phyloP scores from a whole-genome alignment of 192 early-diverging fungal genomes.

The Helicostylum pulchrum region DNA sequence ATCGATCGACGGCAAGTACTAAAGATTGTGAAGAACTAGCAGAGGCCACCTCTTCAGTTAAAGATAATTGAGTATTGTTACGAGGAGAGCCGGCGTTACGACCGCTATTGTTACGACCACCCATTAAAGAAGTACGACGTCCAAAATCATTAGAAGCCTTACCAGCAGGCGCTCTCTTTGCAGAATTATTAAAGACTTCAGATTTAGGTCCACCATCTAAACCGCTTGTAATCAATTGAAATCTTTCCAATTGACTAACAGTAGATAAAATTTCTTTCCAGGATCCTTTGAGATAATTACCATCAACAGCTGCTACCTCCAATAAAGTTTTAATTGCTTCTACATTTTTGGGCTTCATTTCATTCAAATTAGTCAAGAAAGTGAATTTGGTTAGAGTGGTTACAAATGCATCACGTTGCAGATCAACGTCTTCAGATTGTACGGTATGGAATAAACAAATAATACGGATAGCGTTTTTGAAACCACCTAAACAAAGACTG shows the following conservation, averaged over 20 bases:
- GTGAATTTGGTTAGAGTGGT: slow-evolving; percentile 88
- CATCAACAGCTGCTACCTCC: slow-evolving; percentile 67
- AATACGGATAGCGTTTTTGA: slow-evolving; percentile 77
- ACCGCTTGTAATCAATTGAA: slow-evolving; percentile 74
- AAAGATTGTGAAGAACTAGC: slow-evolving; percentile 67
- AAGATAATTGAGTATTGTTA: slow-evolving; percentile 11
- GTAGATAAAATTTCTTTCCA: slow-evolving; percentile 86
- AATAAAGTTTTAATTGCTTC: slow-evolving; percentile 86
- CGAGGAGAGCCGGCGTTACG: background rate
- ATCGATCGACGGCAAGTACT: slow-evolving; percentile 77
- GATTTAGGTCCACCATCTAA: slow-evolving; percentile 30
- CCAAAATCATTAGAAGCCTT: slow-evolving; percentile 7
- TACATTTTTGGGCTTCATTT: slow-evolving; percentile 89
- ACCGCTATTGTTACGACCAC: background rate
- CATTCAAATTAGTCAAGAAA: slow-evolving; percentile 74
- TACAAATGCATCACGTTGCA: slow-evolving; percentile 90
- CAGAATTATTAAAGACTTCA: background rate
- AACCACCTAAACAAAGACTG: slow-evolving; percentile 72
- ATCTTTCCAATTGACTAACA: slow-evolving; percentile 83
- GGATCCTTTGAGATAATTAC: slow-evolving; percentile 58
- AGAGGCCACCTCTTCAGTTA: slow-evolving; percentile 45
- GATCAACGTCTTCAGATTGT: slow-evolving; percentile 65
- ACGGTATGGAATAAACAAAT: slow-evolving; percentile 66
- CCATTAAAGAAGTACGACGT: slow-evolving; percentile 18
- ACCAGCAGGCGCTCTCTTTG: background rate